These are phyloP conservation scores for Xylariaceae sp. DNA, from an alignment of 2,329 filamentous ascomycete species.

Conservation along the genomic window DNA sequence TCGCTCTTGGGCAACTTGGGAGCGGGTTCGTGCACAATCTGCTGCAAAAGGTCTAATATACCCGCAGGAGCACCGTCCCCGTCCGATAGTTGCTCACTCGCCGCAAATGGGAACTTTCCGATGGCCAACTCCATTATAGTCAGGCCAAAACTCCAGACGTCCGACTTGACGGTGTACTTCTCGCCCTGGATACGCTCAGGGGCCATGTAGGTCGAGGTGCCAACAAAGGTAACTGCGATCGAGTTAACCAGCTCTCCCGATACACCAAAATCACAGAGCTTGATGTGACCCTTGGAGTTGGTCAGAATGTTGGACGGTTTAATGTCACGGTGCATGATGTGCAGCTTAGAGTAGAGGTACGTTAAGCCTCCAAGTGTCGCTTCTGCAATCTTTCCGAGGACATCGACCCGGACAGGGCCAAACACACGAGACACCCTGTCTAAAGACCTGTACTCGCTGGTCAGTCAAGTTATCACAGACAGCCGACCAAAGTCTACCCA, in stretches of 20 bases:
- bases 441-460: constrained; percentile 59
- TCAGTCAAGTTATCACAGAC: constrained; percentile 22
- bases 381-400: constrained; percentile 95
- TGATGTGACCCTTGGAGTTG: constrained; percentile 91
- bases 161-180: constrained; percentile 95
- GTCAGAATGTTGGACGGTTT: constrained; percentile 97
- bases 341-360: constrained; percentile 90
- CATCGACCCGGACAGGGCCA: constrained; percentile 90
- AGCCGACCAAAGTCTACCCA: constrained; percentile 45
- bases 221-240: constrained; percentile 95
- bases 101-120: constrained; percentile 90
- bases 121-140: constrained; percentile 96
- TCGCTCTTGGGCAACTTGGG: constrained; percentile 94
- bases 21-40: constrained; percentile 94
- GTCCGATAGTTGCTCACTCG: constrained; percentile 65
- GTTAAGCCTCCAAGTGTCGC: constrained; percentile 88
- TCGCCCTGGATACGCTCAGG: constrained; percentile 96
- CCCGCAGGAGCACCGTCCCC: constrained; percentile 81
- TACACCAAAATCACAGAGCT: constrained; percentile 98
- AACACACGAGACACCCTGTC: constrained; percentile 93
- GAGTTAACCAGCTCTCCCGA: constrained; percentile 97
- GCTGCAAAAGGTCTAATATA: constrained; percentile 90
- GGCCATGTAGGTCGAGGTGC: constrained; percentile 98
- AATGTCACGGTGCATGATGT: constrained; percentile 99
- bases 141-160: constrained; percentile 97